Conservation (phyloP, 2,329 filamentous ascomycete species). For the Daldinia sp. region DNA sequence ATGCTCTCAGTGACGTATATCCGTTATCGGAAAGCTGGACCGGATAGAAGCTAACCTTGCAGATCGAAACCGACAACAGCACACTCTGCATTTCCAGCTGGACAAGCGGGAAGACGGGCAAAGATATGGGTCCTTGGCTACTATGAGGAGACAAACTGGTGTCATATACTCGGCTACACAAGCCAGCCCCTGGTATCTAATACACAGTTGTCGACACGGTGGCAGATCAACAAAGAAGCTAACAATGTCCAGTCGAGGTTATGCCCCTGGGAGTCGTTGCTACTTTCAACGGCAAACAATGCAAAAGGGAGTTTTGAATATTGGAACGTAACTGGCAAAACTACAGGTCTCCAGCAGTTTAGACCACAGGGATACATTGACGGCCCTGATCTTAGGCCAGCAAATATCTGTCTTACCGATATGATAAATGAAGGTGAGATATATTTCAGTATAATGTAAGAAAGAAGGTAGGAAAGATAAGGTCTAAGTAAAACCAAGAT, state of each 20-base stretch:
- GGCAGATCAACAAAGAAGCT: not conserved
- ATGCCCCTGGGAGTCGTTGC: not conserved
- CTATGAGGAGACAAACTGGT: not conserved
- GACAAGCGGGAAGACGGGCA: not conserved
- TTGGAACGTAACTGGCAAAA: not conserved
- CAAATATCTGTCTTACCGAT: not conserved
- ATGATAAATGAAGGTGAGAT: too few species aligned
- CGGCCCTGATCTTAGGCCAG: not conserved
- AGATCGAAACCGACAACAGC: not conserved
- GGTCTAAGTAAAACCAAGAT: not conserved
- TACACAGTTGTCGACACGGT: not conserved
- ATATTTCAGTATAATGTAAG: too few species aligned
- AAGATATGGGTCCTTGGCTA: not conserved
- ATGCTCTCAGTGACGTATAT: not conserved
- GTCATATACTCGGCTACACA: not conserved
- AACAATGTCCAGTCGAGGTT: not conserved
- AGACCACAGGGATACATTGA: not conserved
- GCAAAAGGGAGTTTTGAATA: not conserved
- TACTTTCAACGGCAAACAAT: not conserved
- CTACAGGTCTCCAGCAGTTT: not conserved
- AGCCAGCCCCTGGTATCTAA: not conserved
- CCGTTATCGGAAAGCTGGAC: not conserved
- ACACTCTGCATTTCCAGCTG: slow-evolving; percentile 3
- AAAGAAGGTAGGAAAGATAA: not conserved
- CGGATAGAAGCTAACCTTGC: not conserved